Evolutionary conservation across 176 grass and related monocot species (phyloP).

Genomic region (Secale cereale): DNA sequence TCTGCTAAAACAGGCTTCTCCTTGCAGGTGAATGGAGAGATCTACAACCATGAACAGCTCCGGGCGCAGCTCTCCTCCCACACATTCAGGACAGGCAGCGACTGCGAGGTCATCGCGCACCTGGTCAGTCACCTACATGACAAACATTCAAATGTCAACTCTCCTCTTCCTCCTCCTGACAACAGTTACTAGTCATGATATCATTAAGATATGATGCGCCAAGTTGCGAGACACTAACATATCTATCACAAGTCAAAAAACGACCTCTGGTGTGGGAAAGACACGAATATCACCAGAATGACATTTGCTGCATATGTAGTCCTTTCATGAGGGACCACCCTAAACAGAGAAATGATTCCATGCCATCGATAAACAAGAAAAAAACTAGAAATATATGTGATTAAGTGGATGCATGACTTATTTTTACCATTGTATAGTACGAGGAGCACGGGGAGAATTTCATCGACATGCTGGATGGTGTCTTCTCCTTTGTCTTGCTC

Average conservation of each 20-base stretch:
- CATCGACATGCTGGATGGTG: conserved; percentile 81
- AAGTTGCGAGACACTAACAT: neutral
- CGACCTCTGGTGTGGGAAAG: neutral
- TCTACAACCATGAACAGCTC: conserved; percentile 82
- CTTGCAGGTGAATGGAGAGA: conserved; percentile 76
- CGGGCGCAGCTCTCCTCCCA: conserved; percentile 40
- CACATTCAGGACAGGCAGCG: conserved; percentile 82
- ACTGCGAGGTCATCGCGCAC: conserved; percentile 88
- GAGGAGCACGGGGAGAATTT: conserved; percentile 80
- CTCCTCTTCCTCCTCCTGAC: neutral
- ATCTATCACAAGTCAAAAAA: neutral
- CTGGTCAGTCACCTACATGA: conserved; percentile 42
- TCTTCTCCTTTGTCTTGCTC: conserved; percentile 79
- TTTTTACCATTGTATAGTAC: conserved; percentile 17
- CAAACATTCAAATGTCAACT: neutral
- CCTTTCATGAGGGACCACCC: neutral
- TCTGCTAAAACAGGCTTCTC: neutral
- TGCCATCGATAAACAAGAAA: neutral
- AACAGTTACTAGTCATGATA: neutral
- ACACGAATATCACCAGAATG: neutral
- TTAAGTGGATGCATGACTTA: neutral
- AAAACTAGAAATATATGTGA: neutral
- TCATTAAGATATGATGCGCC: neutral
- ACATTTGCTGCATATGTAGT: neutral
- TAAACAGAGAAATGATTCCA: neutral